Base-by-base conservation (phyloP, 2,329 filamentous ascomycete species). In the Colletotrichum euphorbiae region DNA sequence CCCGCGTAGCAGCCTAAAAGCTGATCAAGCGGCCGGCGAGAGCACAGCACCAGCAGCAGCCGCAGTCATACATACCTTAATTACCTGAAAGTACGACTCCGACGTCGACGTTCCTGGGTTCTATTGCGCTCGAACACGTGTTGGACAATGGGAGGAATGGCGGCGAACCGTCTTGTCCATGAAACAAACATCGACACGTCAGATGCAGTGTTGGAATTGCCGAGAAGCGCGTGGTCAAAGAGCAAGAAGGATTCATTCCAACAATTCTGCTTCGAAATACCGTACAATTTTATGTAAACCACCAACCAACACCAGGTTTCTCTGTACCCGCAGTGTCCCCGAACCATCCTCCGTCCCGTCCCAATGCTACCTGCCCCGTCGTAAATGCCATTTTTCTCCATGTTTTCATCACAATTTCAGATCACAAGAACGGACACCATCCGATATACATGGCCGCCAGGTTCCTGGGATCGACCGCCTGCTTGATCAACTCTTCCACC, bases 361-460 rank as follows among this genome's bases (percentile, higher is more conserved):
- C 0, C 28, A 21, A 43, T 42, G 40, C 43, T 54, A 54, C 40
- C 13, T 28, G 19, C 45, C 24, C 40, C 42, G 15, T 50, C 31
- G 38, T 28, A 2, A 57, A 40, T 48, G 5, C 40, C 2, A 15
- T 31, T 21, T 24, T 31, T n/a, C n/a, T 11, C 43, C 48, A 2
- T 28, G 28, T 7, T 28, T 8, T 4, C 7, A 7, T 28, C n/a
- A 55, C 33, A 36, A 24, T 17, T n/a, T 19, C 38, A n/a, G 8
- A 52, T 70, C 77, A 88, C 73, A 89, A 76, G 73, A 89, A 89
- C 21, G 87, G 84, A 75, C 86, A 88, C 95, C 95, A 98, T 19
- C 96, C 96, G 80, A 98, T 97, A 80, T 98, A 99, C 97, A 99
- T 99, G 43, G 90, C 89, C 17, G 93, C 89, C 79, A 99, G 79